A percentile compares a stretch with the other conserved stretches of the same genome.
These are phyloP conservation scores for Cokeromyces recurvatus DNA, from an alignment of 371 early-diverging fungal genomes.

Conservation along the genomic window DNA sequence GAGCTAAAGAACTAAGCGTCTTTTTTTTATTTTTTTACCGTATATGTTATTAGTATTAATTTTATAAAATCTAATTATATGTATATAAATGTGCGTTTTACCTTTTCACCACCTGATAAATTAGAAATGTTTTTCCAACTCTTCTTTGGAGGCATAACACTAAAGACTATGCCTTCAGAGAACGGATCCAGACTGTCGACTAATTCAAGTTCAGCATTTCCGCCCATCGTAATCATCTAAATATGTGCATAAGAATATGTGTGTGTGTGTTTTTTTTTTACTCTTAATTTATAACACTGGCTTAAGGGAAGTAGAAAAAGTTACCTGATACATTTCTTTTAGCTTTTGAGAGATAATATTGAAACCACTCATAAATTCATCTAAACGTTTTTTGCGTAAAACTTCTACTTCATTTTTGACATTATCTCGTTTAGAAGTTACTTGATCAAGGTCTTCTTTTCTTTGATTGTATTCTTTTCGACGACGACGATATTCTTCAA, in stretches of 20 bases:
- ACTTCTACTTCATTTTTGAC: conserved; percentile 72
- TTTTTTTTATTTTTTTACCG: no score
- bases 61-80: no score
- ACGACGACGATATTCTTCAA: conserved; percentile 83
- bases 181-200: conserved; percentile 99
- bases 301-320: not conserved
- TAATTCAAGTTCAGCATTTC: conserved; percentile 99
- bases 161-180: conserved; percentile 98
- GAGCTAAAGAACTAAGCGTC: conserved; percentile 97
- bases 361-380: conserved; percentile 98
- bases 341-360: conserved; percentile 89
- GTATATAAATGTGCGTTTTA: conserved; percentile 27
- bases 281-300: not conserved
- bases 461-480: conserved; percentile 70
- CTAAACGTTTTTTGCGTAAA: conserved; percentile 77
- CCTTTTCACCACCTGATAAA: conserved; percentile 99
- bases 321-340: conserved; percentile 98
- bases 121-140: conserved; percentile 99
- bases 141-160: conserved; percentile 99
- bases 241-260: not conserved
- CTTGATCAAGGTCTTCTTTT: conserved; percentile 70
- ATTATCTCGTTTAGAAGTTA: conserved; percentile 69
- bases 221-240: conserved; percentile 98
- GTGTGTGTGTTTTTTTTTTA: not conserved
- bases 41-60: no score